phyloP scores from a whole-genome alignment of 495 filamentous ascomycete species.

The Endocarpon pusillum region DNA sequence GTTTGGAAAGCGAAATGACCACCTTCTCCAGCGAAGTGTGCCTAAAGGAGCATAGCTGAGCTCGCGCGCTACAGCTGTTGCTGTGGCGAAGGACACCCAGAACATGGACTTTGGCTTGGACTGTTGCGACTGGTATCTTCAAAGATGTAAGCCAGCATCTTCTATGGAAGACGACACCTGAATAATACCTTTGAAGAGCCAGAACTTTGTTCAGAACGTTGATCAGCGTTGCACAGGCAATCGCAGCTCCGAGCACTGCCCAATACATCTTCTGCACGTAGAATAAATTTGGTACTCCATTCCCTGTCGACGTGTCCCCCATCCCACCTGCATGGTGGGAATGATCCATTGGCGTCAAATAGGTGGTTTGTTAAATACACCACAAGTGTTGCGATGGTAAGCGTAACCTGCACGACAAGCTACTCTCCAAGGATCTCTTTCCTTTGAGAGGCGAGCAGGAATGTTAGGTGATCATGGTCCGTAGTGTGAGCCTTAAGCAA shows the following conservation, averaged over 20 bases:
- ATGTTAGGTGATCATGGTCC: too few relatives aligned
- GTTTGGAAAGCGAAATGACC: conserved; percentile 28
- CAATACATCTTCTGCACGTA: conserved; percentile 40
- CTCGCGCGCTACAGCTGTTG: conserved; percentile 52
- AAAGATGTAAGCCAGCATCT: not conserved
- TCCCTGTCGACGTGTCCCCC: conserved; percentile 29
- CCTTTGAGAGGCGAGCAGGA: too few relatives aligned
- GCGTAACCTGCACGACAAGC: too few relatives aligned
- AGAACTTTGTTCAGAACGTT: conserved; percentile 30
- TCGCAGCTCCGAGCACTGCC: conserved; percentile 38
- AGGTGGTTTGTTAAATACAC: too few relatives aligned
- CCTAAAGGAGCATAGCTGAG: conserved; percentile 41
- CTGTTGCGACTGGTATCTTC: not conserved
- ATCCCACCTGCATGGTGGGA: conserved; percentile 17
- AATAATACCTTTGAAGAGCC: conserved; percentile 33
- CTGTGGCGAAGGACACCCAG: conserved; percentile 41
- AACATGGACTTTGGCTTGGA: conserved; percentile 44
- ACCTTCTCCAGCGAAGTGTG: conserved; percentile 31
- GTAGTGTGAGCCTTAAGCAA: too few relatives aligned
- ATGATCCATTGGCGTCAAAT: conserved; percentile 14
- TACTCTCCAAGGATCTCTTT: too few relatives aligned
- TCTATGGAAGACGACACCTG: too few relatives aligned
- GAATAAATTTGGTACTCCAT: conserved; percentile 27
- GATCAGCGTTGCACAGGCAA: conserved; percentile 32
- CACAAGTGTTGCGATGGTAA: too few relatives aligned